Base-by-base conservation (phyloP, 331 rosid species). In the Acacia concinna region DNA sequence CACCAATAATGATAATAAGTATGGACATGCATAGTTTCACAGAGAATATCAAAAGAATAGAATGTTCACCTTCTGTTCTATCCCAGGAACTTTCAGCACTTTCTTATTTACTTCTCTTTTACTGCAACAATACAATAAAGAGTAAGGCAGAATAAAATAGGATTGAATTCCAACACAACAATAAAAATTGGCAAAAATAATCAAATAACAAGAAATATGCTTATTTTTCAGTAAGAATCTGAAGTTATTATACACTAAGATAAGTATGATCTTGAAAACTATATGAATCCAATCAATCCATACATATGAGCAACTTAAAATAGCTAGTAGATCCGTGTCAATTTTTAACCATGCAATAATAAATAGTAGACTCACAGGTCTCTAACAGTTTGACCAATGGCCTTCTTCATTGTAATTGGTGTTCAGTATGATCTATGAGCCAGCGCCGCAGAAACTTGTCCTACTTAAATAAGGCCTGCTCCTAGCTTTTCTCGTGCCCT, bases 71-170 rank as follows among this genome's bases (percentile, higher is more conserved):
- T 94, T 94, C 87, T 94, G 98, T 80, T 94, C 98, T 82, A 90
- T 84, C 57, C 95, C 93, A 54, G 98, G 97, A 87, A 94, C 95
- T 87, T 94, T 94, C 64, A 94, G 88, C 54, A 94, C 98, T 57
- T 91, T 90, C 88, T 94, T 94, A 85, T 94, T 94, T 82, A 94
- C 98, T 87, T 84, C 98, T 90, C 98, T 85, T 86, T 91, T 94
- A 27, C 98, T 94, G 89, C 88, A 85, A 68, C 9, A 81, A 73
- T 74, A 56, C 67, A 74, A 79, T 38, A 46, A 46, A 76, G 32
- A 37, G 57, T 70, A 49, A 67, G 78, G 10, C 59, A 74, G 76
- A 37, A 35, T 44, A 34, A 79, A 84, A 54, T 35, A 15, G 51
- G 37, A 59, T 21, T 49, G 14, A 17, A 46, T 57, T 43, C 69